A percentile compares a stretch with the other conserved stretches of the same genome.
Conservation (phyloP, 768 basidiomycete genomes). For the Amanita pseudoporphyria region DNA sequence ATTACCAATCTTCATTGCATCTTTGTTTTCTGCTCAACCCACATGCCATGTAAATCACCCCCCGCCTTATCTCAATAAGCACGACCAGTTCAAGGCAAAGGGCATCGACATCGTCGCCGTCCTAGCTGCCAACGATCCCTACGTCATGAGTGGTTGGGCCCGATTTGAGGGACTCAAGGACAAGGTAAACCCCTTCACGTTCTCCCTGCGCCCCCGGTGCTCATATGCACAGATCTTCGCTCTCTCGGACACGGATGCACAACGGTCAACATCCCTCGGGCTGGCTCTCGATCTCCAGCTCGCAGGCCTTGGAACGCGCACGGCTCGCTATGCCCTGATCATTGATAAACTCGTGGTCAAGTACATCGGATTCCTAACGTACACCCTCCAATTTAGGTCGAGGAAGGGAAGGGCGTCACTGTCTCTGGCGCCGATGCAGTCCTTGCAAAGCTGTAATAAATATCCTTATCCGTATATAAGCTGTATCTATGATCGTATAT, state of each 20-base stretch:
- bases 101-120: slow-evolving; percentile 70
- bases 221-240: slow-evolving; percentile 58
- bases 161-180: slow-evolving; percentile 54
- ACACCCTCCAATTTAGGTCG: slow-evolving; percentile 26
- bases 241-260: slow-evolving; percentile 43
- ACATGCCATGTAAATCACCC: slow-evolving; percentile 61
- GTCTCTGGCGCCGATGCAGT: too few species aligned
- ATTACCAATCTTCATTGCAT: too few species aligned
- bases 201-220: too few species aligned
- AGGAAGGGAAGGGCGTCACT: slow-evolving; percentile 37
- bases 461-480: too few species aligned
- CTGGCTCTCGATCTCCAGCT: slow-evolving; percentile 41
- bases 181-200: slow-evolving; percentile 31
- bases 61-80: slow-evolving; percentile 57
- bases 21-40: too few species aligned
- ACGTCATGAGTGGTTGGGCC: slow-evolving; percentile 62
- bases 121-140: slow-evolving; percentile 71
- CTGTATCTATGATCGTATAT: neutral
- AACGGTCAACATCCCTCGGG: slow-evolving; percentile 49
- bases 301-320: slow-evolving; percentile 46
- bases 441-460: too few species aligned
- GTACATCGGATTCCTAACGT: slow-evolving; percentile 43
- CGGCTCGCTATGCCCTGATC: slow-evolving; percentile 52
- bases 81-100: slow-evolving; percentile 68
- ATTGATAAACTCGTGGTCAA: slow-evolving; percentile 64